Evolutionary conservation across 768 basidiomycete genomes (phyloP), one percentile per base, ranked within the genome.

Genomic region (Termitomyces sp.): DNA sequence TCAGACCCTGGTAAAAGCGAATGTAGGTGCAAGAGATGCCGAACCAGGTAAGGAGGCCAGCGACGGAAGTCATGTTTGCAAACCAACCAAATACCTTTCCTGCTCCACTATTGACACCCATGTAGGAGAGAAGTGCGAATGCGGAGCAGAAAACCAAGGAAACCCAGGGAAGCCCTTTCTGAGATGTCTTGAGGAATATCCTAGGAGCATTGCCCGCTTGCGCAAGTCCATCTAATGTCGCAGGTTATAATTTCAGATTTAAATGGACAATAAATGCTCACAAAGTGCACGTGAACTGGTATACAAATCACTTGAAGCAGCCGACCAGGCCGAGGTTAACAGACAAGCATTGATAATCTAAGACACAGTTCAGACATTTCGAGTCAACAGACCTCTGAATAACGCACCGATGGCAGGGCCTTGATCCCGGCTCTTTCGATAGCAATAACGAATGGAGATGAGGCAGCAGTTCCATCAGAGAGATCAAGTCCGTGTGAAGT

Each of bases 401-500:
- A 52, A 59, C 82, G 70, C 66, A 94, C 88, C 42, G 85, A 88
- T 17, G 95, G 94, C 1, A 97, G 72, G 5, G 74, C 79, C 61
- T 84, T 88, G 70, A 97, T 98, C n/a, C 96, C 95, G 7, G 94
- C 86, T 43, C 76, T 81, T 63, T 79, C 64, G 61, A 93, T 92
- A 1, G 94, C 96, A 61, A 98, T 91, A 61, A 97, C 94, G 71
- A 94, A 97, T 1, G 95, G 90, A 42, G 89, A 89, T 2, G 84
- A 83, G 14, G 86, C 85, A 54, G 88, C 86, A 17, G 83, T 86
- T 28, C 84, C 82, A 43, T 70, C 69, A 17, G 61, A 65, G 43
- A 91, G 70, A 50, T 73, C 64, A 4, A 97, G 79, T 23, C 74
- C 68, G 0, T 69, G 55, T 59, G 88, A 76, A 65, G 80, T 87